phyloP scores from a whole-genome alignment of 805 yeast genomes.

The Clavispora vitiphila region DNA sequence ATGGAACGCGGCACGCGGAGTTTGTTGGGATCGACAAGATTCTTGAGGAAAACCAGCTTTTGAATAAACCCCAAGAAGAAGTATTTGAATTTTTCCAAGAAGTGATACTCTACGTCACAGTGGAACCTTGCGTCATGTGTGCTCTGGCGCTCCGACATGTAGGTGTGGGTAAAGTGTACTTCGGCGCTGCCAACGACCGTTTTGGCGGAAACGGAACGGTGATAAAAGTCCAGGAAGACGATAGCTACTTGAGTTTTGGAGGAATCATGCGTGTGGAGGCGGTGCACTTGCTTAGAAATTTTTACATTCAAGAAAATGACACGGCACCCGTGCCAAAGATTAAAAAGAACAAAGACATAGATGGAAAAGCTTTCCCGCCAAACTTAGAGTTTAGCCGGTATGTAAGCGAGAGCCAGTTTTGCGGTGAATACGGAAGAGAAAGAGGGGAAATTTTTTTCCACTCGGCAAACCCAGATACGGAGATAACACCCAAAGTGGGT shows the following conservation, averaged over 20 bases:
- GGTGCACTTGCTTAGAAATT: slow-evolving; percentile 69
- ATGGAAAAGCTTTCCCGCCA: slow-evolving; percentile 52
- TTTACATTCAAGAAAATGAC: slow-evolving; percentile 80
- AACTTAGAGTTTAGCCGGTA: slow-evolving; percentile 52
- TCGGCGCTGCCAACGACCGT: slow-evolving; percentile 92
- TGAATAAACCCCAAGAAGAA: slow-evolving; percentile 5
- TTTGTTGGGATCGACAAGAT: slow-evolving; percentile 63
- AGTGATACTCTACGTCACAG: slow-evolving; percentile 81
- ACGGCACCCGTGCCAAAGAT: slow-evolving; percentile 78
- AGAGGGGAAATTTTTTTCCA: slow-evolving; percentile 12
- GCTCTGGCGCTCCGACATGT: slow-evolving; percentile 85
- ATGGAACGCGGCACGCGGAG: slow-evolving; percentile 93
- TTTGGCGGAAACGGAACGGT: slow-evolving; percentile 97
- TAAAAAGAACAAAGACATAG: slow-evolving; percentile 64
- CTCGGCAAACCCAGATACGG: slow-evolving; percentile 3
- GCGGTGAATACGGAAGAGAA: slow-evolving; percentile 43
- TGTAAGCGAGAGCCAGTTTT: slow-evolving; percentile 47
- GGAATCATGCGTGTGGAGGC: slow-evolving; percentile 82
- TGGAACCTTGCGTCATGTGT: slow-evolving; percentile 98
- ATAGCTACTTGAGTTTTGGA: slow-evolving; percentile 56
- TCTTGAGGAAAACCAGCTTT: slow-evolving; percentile 9
- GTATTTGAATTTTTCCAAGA: slow-evolving; percentile 42
- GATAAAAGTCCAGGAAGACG: slow-evolving; percentile 38
- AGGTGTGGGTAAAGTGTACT: slow-evolving; percentile 66
- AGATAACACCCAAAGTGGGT: slow-evolving; percentile 11